Conservation (phyloP, 2,329 filamentous ascomycete genomes). For the Penicillium psychrosexuale region DNA sequence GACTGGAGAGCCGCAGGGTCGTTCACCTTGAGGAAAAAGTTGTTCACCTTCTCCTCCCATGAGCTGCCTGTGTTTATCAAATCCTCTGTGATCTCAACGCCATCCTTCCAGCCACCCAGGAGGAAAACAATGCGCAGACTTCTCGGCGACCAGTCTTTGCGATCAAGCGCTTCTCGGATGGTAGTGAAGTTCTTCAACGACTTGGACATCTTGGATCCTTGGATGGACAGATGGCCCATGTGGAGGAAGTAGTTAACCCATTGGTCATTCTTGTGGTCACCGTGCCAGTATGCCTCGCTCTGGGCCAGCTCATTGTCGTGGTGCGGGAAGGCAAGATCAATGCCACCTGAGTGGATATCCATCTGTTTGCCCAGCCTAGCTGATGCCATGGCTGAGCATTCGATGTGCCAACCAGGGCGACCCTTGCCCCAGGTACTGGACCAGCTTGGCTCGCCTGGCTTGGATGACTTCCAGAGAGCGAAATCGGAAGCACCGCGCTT, state of each 20-base stretch:
- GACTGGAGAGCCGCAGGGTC: constrained; percentile 41
- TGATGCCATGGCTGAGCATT: constrained; percentile 94
- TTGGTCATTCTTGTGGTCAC: constrained; percentile 51
- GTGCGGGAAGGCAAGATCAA: constrained; percentile 87
- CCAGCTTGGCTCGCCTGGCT: constrained; percentile 90
- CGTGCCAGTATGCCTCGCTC: constrained; percentile 75
- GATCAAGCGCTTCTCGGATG: constrained; percentile 73
- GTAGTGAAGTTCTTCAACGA: constrained; percentile 94
- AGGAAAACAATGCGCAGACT: constrained; percentile 82
- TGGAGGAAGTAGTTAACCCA: constrained; percentile 97
- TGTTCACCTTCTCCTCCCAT: constrained; percentile 78
- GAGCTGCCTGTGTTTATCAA: constrained; percentile 69
- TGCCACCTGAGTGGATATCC: constrained; percentile 90
- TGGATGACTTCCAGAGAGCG: constrained; percentile 89
- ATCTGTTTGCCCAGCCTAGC: constrained; percentile 79
- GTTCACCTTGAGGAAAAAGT: constrained; percentile 61
- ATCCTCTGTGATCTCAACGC: constrained; percentile 84
- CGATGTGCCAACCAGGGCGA: constrained; percentile 93
- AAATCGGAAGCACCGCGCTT: constrained; percentile 83
- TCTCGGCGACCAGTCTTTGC: constrained; percentile 70
- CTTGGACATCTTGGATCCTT: constrained; percentile 94
- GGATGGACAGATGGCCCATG: constrained; percentile 88
- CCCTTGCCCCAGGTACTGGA: constrained; percentile 82
- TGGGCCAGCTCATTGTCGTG: constrained; percentile 92
- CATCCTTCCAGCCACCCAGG: constrained; percentile 84